Base-by-base conservation (phyloP, 148 eudicot genomes). In the Diospyros lotus region DNA sequence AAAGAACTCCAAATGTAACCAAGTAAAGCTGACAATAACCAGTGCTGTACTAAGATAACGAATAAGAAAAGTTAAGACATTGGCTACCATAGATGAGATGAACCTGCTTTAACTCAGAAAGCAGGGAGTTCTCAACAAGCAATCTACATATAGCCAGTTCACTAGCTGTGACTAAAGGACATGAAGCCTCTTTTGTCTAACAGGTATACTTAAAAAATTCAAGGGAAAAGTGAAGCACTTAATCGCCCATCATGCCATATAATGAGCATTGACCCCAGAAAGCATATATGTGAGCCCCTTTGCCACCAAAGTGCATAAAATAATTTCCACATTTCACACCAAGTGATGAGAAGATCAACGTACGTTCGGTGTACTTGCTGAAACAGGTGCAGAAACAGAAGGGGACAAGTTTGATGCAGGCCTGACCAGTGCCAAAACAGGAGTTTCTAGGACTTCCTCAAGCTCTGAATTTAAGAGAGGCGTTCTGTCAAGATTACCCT, bases 321-420 rank as follows among this genome's bases (percentile, higher is more conserved):
- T 18, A 45, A 53, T 48, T 50, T 17, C 2, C 9, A 14, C 10
- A 9, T 50, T 38, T 10, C 2, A 53, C 71, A 50, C 64, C 38
- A 75, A 46, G 41, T 9, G 64, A 48, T 62, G 1, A 28, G 15
- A 40, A 28, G n/a, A 75, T 60, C 39, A 83, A 87, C 87, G 80
- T 81, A 89, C 96, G 83, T 78, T 88, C 98, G 74, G 83, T 77
- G 75, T 66, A 61, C 93, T 90, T 48, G 93, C 88, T 60, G 97
- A 89, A 60, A 81, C 77, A 79, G 98, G 97, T n/a, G 86, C 77
- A 48, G 87, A 38, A 84, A 76, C 81, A 55, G 86, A 78, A 77
- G 97, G 92, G 44, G 93, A 82, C 53, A 84, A 58, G 44, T 78
- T 85, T 15, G 87, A 70, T 56, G 91, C 84, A 44, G 88, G 98